These are phyloP conservation scores for Wallemia hederae DNA, from an alignment of 1,284 basidiomycete genomes.

Conservation along the genomic window DNA sequence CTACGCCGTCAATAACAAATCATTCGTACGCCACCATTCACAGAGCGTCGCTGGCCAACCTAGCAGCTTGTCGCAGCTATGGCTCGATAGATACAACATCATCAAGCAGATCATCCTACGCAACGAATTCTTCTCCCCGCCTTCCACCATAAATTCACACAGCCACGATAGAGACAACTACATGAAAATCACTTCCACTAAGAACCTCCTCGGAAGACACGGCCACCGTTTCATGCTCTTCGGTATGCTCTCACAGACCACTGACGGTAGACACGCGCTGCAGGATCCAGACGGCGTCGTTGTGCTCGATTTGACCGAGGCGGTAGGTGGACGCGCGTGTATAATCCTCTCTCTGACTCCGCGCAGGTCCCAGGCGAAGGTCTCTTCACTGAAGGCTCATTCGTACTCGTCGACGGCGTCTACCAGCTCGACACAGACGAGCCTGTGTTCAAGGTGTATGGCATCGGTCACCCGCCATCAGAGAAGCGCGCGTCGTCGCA, in stretches of 20 bases:
- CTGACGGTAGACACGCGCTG: constrained; percentile 63
- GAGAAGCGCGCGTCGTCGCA: constrained; percentile 34
- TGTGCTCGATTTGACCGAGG: constrained; percentile 56
- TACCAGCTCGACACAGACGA: constrained; percentile 20
- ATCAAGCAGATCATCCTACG: constrained; percentile 67
- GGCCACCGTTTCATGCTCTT: constrained; percentile 75
- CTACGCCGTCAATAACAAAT: constrained; percentile 55
- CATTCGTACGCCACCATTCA: constrained; percentile 41
- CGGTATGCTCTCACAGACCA: constrained; percentile 67
- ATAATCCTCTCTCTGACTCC: constrained; percentile 1
- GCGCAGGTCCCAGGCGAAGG: constrained; percentile 73
- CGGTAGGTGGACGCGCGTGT: constrained; percentile 26
- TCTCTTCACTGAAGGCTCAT: constrained; percentile 81
- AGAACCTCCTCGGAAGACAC: constrained; percentile 72
- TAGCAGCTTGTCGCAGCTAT: constrained; percentile 30
- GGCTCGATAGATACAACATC: constrained; percentile 54
- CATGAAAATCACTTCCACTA: constrained; percentile 82
- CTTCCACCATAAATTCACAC: constrained; percentile 35
- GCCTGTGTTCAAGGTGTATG: constrained; percentile 44
- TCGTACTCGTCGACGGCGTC: constrained; percentile 82
- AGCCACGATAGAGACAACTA: constrained; percentile 55
- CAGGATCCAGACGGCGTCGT: constrained; percentile 85
- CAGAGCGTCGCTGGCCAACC: constrained; percentile 48
- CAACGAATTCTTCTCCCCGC: constrained; percentile 88
- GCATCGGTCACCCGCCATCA: constrained; percentile 88